Conservation (phyloP, 148 eudicot species). For the Vaccinium vitisidaea region DNA sequence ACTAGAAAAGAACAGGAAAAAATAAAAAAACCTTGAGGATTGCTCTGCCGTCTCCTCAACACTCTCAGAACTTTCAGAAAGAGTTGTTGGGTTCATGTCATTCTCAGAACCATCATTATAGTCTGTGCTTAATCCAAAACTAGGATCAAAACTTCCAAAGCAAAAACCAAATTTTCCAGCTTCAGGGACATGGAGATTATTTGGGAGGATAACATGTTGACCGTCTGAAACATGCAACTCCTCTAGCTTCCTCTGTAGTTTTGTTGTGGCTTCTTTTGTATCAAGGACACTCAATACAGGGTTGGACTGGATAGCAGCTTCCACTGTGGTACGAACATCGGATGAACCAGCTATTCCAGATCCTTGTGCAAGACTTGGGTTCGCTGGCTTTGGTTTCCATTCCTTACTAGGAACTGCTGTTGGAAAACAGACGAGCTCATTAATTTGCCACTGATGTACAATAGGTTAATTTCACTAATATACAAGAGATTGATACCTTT, state of each 20-base stretch:
- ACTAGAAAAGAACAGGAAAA: background rate
- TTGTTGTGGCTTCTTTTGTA: conserved; percentile 39
- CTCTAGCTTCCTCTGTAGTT: conserved; percentile 55
- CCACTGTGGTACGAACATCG: conserved; percentile 37
- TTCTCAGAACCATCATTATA: conserved; percentile 28
- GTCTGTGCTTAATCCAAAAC: conserved; percentile 41
- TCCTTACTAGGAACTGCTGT: conserved; percentile 63
- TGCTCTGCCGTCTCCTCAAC: conserved; percentile 47
- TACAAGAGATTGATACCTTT: conserved; percentile 44
- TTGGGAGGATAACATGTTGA: conserved; percentile 77
- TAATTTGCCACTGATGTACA: background rate
- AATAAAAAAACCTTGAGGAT: conserved; percentile 47
- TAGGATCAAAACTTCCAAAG: conserved; percentile 87
- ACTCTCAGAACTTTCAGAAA: conserved; percentile 45
- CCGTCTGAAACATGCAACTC: conserved; percentile 46
- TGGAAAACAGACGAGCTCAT: background rate
- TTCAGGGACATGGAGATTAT: conserved; percentile 82
- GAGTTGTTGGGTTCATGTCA: conserved; percentile 32
- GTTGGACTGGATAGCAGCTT: conserved; percentile 27
- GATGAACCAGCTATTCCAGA: conserved; percentile 34
- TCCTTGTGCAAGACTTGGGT: conserved; percentile 40
- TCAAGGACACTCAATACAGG: conserved; percentile 28
- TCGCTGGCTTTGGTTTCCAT: conserved; percentile 76
- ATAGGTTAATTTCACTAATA: background rate
- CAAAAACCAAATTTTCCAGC: conserved; percentile 65